Evolutionary conservation across 1,139 yeast species (phyloP), one percentile per base, ranked within the genome.

Genomic region (Kodamaea plutei): DNA sequence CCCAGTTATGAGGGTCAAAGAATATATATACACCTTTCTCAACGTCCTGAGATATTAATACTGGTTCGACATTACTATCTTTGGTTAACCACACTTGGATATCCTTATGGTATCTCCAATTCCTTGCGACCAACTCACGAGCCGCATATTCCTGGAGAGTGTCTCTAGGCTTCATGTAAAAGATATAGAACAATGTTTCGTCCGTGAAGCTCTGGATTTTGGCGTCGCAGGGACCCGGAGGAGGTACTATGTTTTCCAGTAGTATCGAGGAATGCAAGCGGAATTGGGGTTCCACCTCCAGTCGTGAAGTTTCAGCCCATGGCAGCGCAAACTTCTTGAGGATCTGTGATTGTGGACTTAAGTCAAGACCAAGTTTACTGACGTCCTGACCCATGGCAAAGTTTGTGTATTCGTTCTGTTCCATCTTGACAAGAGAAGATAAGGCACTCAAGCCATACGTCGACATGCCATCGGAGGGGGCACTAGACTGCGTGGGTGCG

Each of bases 91-190:
- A 93, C 29, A 93, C 88, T 59, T 89, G 94, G 36, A 91, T 73
- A 40, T 87, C 95, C 59, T 89, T 91, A 59, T 93, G 98, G 51
- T 85, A 93, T 43, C 98, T 74, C 99, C 99, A 93, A 58, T 89
- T 91, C 45, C 98, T 73, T 38, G 80, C 80, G 48, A 78, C 79
- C 47, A 93, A 72, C 55, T 91, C 98, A 37, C 91, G 71, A 1
- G 97, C 95, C 3, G 95, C 94, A 36, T 87, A 73, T 55, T 93
- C 98, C 56, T 93, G 99, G 56, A 91, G 66, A 4, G 88, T 79
- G 51, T 93, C 96, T 37, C 91, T 77, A 6, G 98, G 96, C 66
- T 82, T 87, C 48, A 94, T 84, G 60, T 93, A 93, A 55, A 93
- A 93, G 19, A 93, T 82, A 58, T 84, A 91, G 54, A 93, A 93